Percentiles rank a stretch among this genome's conserved stretches.
These are phyloP conservation scores for Asterochloris sp. DNA, from an alignment of 139 green algal species.

Conservation along the genomic window DNA sequence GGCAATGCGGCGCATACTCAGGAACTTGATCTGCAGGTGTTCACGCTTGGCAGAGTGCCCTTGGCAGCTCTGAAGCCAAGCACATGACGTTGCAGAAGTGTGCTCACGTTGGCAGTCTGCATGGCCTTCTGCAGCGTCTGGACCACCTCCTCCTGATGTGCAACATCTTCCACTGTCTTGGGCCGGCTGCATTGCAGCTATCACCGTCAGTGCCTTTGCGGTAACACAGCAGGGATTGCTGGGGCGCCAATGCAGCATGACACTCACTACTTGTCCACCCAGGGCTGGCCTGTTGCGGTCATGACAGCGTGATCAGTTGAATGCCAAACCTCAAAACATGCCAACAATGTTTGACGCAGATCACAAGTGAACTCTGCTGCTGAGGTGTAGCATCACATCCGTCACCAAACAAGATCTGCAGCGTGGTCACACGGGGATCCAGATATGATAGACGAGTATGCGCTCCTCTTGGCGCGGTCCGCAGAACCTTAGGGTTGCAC, in stretches of 20 bases:
- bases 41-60: background rate
- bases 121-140: conserved; percentile 80
- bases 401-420: no score
- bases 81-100: background rate
- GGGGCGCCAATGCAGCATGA: background rate
- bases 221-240: background rate
- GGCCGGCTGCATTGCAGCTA: conserved; percentile 66
- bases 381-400: no score
- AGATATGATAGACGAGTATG: no score
- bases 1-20: background rate
- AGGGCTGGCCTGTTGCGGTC: conserved; percentile 36
- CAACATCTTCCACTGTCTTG: conserved; percentile 85
- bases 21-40: background rate
- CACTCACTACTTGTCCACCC: conserved; percentile 81
- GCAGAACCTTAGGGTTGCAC: no score
- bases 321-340: no score
- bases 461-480: no score
- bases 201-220: background rate
- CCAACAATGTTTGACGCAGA: no score
- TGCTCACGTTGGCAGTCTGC: conserved; percentile 75
- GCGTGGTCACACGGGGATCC: no score
- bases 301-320: background rate
- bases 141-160: conserved; percentile 93
- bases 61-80: background rate
- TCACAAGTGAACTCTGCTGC: no score